Percentiles rank a stretch among this genome's conserved stretches.
These are phyloP conservation scores for Scutellaria minor DNA, from an alignment of 257 asterid species.

Conservation along the genomic window DNA sequence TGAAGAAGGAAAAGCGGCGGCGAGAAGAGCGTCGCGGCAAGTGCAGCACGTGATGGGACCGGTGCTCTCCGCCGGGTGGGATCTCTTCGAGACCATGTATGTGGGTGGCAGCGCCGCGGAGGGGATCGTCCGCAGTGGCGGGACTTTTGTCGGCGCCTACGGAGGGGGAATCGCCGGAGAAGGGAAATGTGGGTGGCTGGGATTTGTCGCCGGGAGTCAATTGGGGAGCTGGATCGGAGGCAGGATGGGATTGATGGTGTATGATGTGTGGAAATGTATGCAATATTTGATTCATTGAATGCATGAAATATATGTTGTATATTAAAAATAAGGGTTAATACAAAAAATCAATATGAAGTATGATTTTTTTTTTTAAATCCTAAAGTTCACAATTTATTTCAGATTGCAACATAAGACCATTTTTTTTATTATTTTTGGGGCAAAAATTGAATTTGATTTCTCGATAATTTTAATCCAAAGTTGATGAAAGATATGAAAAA, in stretches of 20 bases:
- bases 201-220: conserved; percentile 61
- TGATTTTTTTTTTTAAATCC: too few species aligned
- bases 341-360: too few species aligned
- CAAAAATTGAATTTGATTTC: too few species aligned
- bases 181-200: conserved; percentile 58
- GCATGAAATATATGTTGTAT: too few species aligned
- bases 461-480: too few species aligned
- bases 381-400: too few species aligned
- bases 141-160: conserved; percentile 54
- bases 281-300: conserved; percentile 35
- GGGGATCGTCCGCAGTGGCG: conserved; percentile 46
- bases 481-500: too few species aligned
- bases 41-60: conserved; percentile 54
- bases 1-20: conserved; percentile 46
- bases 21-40: conserved; percentile 46
- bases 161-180: conserved; percentile 59
- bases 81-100: conserved; percentile 55
- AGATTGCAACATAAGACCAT: too few species aligned
- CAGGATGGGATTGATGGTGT: conserved; percentile 56
- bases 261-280: conserved; percentile 50
- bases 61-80: conserved; percentile 57
- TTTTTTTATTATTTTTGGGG: too few species aligned
- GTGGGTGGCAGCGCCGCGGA: conserved; percentile 54
- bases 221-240: conserved; percentile 68
- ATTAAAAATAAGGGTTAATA: too few species aligned